phyloP scores from a whole-genome alignment of 306 rosid species.

The Cucumis melo region DNA sequence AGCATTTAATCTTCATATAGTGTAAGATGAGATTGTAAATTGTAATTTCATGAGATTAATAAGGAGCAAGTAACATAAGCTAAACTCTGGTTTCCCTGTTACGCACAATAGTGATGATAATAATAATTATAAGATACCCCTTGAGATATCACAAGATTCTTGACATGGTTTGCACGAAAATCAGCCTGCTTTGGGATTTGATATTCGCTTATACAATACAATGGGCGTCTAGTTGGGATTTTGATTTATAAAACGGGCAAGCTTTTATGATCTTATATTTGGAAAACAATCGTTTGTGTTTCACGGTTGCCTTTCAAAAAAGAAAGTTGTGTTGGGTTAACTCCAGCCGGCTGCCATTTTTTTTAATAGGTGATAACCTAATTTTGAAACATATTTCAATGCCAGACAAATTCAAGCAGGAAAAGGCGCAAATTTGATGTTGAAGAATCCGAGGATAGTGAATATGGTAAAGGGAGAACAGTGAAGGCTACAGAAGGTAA shows the following conservation, averaged over 20 bases:
- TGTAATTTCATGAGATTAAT: neutral
- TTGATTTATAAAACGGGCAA: neutral
- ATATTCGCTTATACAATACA: neutral
- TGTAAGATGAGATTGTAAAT: neutral
- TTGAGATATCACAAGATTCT: neutral
- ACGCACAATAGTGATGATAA: neutral
- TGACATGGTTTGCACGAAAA: neutral
- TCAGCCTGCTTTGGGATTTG: neutral
- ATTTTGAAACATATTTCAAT: conserved; percentile 17
- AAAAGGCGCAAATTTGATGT: conserved; percentile 74
- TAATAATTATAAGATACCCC: neutral
- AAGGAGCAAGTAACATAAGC: neutral
- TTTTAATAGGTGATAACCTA: neutral
- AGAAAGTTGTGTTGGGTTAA: neutral
- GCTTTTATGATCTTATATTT: neutral
- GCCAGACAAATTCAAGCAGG: conserved; percentile 76
- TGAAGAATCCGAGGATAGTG: conserved; percentile 87
- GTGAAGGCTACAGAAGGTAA: conserved; percentile 49
- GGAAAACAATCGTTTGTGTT: neutral
- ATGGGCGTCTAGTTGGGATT: neutral
- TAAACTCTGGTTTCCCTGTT: neutral
- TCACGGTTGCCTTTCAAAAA: neutral
- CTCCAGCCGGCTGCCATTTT: neutral
- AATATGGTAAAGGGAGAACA: conserved; percentile 39
- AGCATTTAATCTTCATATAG: neutral